Percentiles rank a stretch among this genome's conserved stretches.
Evolutionary conservation across 2,329 filamentous ascomycete genomes (phyloP).

Genomic region (Botrytis byssoidea): DNA sequence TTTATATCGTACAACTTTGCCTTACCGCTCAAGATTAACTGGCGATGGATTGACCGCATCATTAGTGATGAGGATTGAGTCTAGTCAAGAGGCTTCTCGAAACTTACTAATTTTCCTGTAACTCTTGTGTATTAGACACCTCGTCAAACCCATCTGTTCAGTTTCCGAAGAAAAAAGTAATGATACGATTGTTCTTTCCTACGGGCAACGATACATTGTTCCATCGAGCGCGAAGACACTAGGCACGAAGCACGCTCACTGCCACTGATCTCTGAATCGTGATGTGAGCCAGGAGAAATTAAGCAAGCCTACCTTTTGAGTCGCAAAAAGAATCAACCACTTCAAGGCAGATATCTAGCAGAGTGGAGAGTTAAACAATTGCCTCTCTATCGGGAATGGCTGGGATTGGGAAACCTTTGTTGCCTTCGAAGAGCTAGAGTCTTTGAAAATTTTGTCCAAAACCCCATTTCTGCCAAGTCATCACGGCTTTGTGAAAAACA

Average conservation of each 20-base stretch:
- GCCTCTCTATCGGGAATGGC: neutral
- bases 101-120: neutral
- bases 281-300: too few species aligned
- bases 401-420: neutral
- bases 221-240: neutral
- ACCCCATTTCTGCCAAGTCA: neutral
- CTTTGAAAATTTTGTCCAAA: neutral
- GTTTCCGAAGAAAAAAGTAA: neutral
- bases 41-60: too few species aligned
- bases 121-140: neutral
- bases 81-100: too few species aligned
- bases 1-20: too few species aligned
- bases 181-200: neutral
- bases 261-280: neutral
- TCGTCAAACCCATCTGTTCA: neutral
- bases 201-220: neutral
- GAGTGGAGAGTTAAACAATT: neutral
- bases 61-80: too few species aligned
- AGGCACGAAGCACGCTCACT: neutral
- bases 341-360: fast-evolving
- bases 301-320: neutral
- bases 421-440: neutral
- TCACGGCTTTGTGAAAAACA: neutral
- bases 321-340: neutral
- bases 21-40: too few species aligned